A percentile compares a stretch with the other conserved stretches of the same genome.
Evolutionary conservation across 139 green algal species (phyloP).

Genomic region (Micractinium conductrix): DNA sequence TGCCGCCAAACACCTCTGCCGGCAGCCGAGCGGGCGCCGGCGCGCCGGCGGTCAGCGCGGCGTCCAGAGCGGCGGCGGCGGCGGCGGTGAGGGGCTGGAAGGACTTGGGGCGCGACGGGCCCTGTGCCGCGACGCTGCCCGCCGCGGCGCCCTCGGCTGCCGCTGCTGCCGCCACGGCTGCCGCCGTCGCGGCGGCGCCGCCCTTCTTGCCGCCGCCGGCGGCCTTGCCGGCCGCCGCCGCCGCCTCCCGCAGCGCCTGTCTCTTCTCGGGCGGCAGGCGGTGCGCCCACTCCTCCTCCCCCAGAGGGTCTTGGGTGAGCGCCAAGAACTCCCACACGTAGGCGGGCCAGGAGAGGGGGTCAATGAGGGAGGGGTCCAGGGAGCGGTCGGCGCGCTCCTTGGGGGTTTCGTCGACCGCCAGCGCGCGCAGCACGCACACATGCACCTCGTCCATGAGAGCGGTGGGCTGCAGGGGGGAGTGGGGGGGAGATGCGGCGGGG

Average conservation of each 20-base stretch:
- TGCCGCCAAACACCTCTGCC: background rate
- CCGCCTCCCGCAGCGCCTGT: too few relatives aligned
- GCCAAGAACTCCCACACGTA: slow-evolving; percentile 79
- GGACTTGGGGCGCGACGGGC: background rate
- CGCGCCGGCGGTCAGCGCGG: background rate
- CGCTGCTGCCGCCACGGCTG: background rate
- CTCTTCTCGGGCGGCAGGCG: background rate
- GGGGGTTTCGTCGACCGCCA: slow-evolving; percentile 59
- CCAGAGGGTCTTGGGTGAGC: slow-evolving; percentile 42
- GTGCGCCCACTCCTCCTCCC: slow-evolving; percentile 30
- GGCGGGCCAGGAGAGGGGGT: slow-evolving; percentile 77
- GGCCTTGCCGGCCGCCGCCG: too few relatives aligned
- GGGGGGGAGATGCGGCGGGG: too few relatives aligned
- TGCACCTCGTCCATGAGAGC: slow-evolving; percentile 68
- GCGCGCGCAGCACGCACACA: slow-evolving; percentile 58
- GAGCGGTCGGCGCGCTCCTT: slow-evolving; percentile 41
- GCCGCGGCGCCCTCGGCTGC: background rate
- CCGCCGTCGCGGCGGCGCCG: background rate
- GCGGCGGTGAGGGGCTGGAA: slow-evolving; percentile 7
- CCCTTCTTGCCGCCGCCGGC: background rate
- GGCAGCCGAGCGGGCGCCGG: background rate
- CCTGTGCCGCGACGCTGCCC: background rate
- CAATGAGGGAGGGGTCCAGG: slow-evolving; percentile 62
- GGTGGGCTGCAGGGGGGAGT: slow-evolving; percentile 31
- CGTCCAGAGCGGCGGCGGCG: slow-evolving; percentile 8